Base-by-base conservation (phyloP, 2,329 filamentous ascomycete genomes). In the Torrubiellomyces zombiae region DNA sequence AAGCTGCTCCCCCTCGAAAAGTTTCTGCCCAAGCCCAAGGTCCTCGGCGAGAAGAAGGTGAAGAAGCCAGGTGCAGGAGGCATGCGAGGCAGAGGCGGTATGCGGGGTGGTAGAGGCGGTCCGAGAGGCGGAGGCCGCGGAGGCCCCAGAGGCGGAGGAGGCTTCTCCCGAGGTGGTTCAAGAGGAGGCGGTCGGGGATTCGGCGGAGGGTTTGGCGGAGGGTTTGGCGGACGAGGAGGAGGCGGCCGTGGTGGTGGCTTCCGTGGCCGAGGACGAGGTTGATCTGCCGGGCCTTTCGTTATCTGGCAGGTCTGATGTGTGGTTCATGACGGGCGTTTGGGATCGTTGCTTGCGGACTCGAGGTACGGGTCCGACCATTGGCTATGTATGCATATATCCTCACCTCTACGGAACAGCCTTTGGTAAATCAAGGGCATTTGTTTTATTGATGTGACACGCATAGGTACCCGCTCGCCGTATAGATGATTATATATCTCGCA, bases 1-100 rank as follows among this genome's bases (percentile, higher is more conserved):
- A 98, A 94, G 65, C 71, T 94, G 26, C 64, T 98, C 33, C 86
- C 89, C 21, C 61, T 95, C 42, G 89, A 98, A 55, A 83, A 78
- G 65, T 98, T 98, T 67, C 63, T 95, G 31, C 89, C 89, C 36
- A 93, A 85, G 64, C 86, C 86, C 28, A 94, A 94, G 63, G 60
- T 63, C 25, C 56, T 59, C 17, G 76, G 77, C 44, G 69, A 74
- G 56, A 54, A 59, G 35, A 65, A 64, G 55, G 51, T 58, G 35
- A 64, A 62, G 47, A 75, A 72, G 38, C n/a, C n/a, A n/a, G n/a
- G n/a, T n/a, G 76, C 75, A 34, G 60, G 62, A 27, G 62, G 52
- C 13, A 57, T 48, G n/a, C 37, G 44, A 1, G 45, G 51, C 23
- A 44, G 44, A 9, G 33, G 33, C 9, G 32, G 27, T 4, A 32